These are phyloP conservation scores for Paecilomyces formosus DNA, from an alignment of 2,329 filamentous ascomycete species.

Conservation along the genomic window DNA sequence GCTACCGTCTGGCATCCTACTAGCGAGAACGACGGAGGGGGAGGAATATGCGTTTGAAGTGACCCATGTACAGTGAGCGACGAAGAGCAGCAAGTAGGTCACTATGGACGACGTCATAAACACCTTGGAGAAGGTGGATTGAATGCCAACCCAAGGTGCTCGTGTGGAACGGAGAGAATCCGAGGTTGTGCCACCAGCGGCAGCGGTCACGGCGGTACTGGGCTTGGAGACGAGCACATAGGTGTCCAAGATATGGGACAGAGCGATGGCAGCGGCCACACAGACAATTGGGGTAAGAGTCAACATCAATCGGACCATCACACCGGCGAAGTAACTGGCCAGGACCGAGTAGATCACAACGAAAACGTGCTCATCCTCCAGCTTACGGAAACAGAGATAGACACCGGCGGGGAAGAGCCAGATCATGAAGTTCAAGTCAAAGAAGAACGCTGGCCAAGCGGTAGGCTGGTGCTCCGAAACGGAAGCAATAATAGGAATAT, in stretches of 20 bases:
- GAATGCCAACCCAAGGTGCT: slow-evolving; percentile 74
- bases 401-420: slow-evolving; percentile 99
- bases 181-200: slow-evolving; percentile 23
- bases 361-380: slow-evolving; percentile 95
- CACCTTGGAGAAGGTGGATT: slow-evolving; percentile 69
- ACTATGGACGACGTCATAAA: slow-evolving; percentile 66
- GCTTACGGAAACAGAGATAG: slow-evolving; percentile 92
- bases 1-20: slow-evolving; percentile 82
- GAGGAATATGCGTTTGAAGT: slow-evolving; percentile 99
- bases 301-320: slow-evolving; percentile 99
- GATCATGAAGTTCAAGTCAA: slow-evolving; percentile 95
- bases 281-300: slow-evolving; percentile 95
- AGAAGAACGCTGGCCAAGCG: slow-evolving; percentile 98
- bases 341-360: slow-evolving; percentile 95
- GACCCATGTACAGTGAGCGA: slow-evolving; percentile 98
- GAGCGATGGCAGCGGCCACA: slow-evolving; percentile 80
- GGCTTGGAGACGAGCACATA: slow-evolving; percentile 61
- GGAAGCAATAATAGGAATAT: slow-evolving; percentile 99
- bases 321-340: slow-evolving; percentile 94
- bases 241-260: slow-evolving; percentile 81
- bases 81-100: slow-evolving; percentile 83
- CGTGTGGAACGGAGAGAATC: slow-evolving; percentile 58
- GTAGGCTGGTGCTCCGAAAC: slow-evolving; percentile 99
- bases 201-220: slow-evolving; percentile 38
- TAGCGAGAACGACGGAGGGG: slow-evolving; percentile 91